Percentiles rank a stretch among this genome's conserved stretches.
Evolutionary conservation across 2,329 filamentous ascomycete species (phyloP).

Genomic region (Cryphonectria nitschkei): DNA sequence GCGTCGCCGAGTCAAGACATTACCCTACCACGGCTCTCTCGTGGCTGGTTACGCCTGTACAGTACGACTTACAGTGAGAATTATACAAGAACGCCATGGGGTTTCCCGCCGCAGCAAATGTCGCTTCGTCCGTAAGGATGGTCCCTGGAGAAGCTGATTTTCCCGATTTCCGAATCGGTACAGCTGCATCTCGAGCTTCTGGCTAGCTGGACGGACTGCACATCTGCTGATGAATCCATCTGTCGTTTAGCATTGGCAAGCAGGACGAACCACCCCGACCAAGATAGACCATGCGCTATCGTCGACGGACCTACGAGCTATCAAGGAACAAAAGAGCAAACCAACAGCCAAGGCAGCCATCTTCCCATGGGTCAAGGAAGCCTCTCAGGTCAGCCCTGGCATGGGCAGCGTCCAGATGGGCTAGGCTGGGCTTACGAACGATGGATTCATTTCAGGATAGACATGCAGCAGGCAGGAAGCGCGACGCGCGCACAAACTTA

Average conservation of each 20-base stretch:
- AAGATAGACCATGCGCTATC: conserved; percentile 7
- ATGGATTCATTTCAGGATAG: neutral
- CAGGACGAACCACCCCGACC: conserved; percentile 4
- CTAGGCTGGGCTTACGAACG: neutral
- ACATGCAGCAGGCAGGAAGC: conserved; percentile 4
- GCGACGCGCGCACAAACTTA: neutral
- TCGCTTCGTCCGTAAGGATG: conserved; percentile 23
- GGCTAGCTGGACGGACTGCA: conserved; percentile 22
- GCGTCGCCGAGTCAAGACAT: conserved; percentile 3
- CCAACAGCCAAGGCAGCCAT: neutral
- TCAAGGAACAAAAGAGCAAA: neutral
- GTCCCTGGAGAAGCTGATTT: conserved; percentile 21
- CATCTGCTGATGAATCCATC: conserved; percentile 26
- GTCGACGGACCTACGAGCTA: neutral
- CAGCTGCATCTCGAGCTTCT: conserved; percentile 28
- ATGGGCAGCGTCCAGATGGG: neutral
- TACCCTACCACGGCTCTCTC: conserved; percentile 8
- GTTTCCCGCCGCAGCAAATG: neutral
- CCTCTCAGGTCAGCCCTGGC: neutral
- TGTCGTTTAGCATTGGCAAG: conserved; percentile 14
- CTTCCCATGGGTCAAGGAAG: neutral
- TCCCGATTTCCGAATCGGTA: conserved; percentile 22
- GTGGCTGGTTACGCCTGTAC: conserved; percentile 6
- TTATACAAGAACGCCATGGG: conserved; percentile 12
- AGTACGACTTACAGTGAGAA: conserved; percentile 14